Conservation (phyloP, 176 grass and related monocot genomes). For the Phoenix roebelenii region DNA sequence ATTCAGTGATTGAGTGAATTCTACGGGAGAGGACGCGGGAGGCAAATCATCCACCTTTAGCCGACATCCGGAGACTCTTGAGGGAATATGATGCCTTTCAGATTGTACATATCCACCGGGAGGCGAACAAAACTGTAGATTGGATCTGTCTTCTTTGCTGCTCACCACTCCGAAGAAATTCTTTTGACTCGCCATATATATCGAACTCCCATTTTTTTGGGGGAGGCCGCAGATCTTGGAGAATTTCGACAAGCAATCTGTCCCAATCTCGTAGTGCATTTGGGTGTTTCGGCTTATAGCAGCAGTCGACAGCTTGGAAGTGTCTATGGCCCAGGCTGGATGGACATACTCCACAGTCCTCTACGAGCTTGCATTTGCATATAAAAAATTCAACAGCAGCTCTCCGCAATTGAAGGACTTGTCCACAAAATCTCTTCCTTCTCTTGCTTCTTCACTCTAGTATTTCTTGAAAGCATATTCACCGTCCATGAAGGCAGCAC, state of each 20-base stretch:
- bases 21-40: too few relatives aligned
- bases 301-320: conserved; percentile 71
- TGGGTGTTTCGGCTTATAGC: conserved; percentile 85
- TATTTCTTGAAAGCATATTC: conserved; percentile 81
- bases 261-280: conserved; percentile 66
- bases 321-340: conserved; percentile 94
- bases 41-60: too few relatives aligned
- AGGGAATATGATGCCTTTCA: too few relatives aligned
- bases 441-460: conserved; percentile 72
- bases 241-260: conserved; percentile 74
- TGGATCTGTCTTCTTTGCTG: too few relatives aligned
- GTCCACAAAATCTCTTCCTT: conserved; percentile 71
- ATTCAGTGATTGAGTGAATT: too few relatives aligned
- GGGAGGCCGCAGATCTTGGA: conserved; percentile 46
- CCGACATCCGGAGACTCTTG: too few relatives aligned
- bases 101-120: too few relatives aligned
- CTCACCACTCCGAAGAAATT: too few relatives aligned
- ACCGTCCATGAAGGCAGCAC: conserved; percentile 90
- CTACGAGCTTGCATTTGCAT: conserved; percentile 47
- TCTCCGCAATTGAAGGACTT: conserved; percentile 93
- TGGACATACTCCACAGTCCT: conserved; percentile 87
- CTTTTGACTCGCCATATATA: too few relatives aligned
- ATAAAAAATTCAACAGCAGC: conserved; percentile 87
- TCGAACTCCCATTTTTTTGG: conserved; percentile 45
- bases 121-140: too few relatives aligned